These are phyloP conservation scores for Rhynchosporium secalis DNA, from an alignment of 2,329 filamentous ascomycete genomes.

Conservation along the genomic window DNA sequence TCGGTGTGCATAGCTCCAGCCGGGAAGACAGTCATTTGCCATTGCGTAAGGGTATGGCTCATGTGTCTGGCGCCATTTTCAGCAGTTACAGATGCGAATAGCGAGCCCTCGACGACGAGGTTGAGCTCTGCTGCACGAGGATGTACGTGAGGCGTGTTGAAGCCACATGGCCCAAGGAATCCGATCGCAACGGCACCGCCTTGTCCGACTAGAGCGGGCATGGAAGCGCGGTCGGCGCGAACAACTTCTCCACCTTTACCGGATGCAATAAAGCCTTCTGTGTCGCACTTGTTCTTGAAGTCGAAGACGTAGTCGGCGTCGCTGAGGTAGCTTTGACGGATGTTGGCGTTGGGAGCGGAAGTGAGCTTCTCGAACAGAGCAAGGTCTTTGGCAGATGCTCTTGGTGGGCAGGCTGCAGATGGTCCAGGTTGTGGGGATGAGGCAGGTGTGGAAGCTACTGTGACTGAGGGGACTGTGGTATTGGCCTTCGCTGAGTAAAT, in stretches of 20 bases:
- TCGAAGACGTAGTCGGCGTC: conserved; percentile 52
- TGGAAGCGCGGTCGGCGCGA: conserved; percentile 54
- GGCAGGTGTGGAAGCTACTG: neutral
- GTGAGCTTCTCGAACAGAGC: conserved; percentile 25
- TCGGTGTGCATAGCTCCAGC: conserved; percentile 55
- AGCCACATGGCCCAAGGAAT: conserved; percentile 52
- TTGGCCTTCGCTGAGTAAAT: neutral
- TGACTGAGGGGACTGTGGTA: neutral
- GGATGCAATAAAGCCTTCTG: conserved; percentile 31
- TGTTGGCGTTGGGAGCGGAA: conserved; percentile 42
- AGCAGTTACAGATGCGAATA: conserved; percentile 52
- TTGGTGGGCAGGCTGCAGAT: conserved; percentile 11
- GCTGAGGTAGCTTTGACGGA: conserved; percentile 45
- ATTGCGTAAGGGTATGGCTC: conserved; percentile 44
- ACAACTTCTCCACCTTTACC: conserved; percentile 50
- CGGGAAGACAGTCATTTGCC: conserved; percentile 55
- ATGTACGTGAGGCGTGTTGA: conserved; percentile 58
- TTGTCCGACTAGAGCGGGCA: conserved; percentile 55
- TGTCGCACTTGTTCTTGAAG: conserved; percentile 42
- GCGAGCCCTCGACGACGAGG: conserved; percentile 49
- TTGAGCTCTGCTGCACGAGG: conserved; percentile 54
- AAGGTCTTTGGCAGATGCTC: conserved; percentile 8
- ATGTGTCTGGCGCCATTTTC: conserved; percentile 51
- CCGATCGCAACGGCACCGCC: conserved; percentile 51
- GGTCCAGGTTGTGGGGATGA: neutral